Evolutionary conservation across 2,329 filamentous ascomycete genomes (phyloP), one percentile per base, ranked within the genome.

Genomic region (Diaporthe sp.): DNA sequence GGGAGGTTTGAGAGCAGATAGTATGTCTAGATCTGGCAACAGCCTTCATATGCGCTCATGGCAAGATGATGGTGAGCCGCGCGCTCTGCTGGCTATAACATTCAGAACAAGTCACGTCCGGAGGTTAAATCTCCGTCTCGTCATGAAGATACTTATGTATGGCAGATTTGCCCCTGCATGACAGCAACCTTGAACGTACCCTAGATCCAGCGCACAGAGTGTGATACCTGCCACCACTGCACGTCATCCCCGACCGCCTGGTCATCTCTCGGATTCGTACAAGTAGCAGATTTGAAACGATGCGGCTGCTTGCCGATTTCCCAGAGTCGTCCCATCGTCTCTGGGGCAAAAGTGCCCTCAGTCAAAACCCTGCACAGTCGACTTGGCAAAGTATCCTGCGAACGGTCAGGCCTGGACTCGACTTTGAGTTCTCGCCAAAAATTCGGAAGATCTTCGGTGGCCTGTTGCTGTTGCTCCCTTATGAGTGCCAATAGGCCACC

Each of bases 141-240:
- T 37, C n/a, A n/a, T n/a, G n/a, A n/a, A n/a, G n/a, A n/a, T n/a
- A n/a, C n/a, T n/a, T n/a, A n/a, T n/a, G n/a, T n/a, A n/a, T n/a
- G n/a, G n/a, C 51, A 66, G 63, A 66, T 66, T 66, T 51, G 44
- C 63, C 63, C 63, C 44, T 66, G 63, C 63, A 66, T 66, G 32
- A 66, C 7, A 37, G 6, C 44, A 37, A 66, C 4, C 30, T 66
- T 66, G n/a, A 3, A 4, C 30, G 32, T 37, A 8, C 13, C 22
- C 22, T 47, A n/a, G 12, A n/a, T 66, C 42, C 42, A 25, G 19
- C 22, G 19, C 27, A 25, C 10, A 10, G 17, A 8, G 44, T 25
- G 25, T 27, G 4, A 27, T 12, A 65, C 19, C 12, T 66, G 32
- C 4, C 44, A 27, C 30, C n/a, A n/a, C n/a, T 66, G 63, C 44